Evolutionary conservation across 768 basidiomycete species (phyloP).

Genomic region (Mrakia frigida): DNA sequence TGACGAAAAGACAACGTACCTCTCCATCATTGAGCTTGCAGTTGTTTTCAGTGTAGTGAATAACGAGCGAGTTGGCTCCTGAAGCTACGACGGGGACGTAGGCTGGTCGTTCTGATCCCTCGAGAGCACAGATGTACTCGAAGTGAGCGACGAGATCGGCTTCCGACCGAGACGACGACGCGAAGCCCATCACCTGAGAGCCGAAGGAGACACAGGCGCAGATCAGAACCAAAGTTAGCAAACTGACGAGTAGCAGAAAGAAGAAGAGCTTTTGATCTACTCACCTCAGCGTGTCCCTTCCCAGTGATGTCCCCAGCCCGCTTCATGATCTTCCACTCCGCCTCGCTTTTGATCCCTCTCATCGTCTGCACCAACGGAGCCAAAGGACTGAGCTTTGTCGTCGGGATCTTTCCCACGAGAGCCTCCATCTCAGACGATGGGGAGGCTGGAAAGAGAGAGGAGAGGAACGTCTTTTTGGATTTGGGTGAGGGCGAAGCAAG

Average conservation of each 20-base stretch:
- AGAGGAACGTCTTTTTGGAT: constrained; percentile 32
- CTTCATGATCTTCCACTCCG: constrained; percentile 75
- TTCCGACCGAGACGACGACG: constrained; percentile 56
- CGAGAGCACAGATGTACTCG: constrained; percentile 74
- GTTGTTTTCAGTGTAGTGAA: constrained; percentile 93
- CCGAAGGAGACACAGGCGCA: not conserved
- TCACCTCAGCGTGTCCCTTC: constrained; percentile 74
- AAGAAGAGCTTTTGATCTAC: constrained; percentile 18
- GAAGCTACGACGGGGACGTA: constrained; percentile 98
- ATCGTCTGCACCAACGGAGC: constrained; percentile 65
- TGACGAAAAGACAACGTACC: constrained; percentile 42
- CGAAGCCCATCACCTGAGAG: constrained; percentile 74
- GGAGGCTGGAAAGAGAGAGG: constrained; percentile 39
- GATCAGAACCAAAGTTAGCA: not conserved
- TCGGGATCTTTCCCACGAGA: constrained; percentile 57
- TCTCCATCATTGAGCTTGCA: constrained; percentile 66
- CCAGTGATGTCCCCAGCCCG: constrained; percentile 81
- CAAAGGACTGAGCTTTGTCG: constrained; percentile 53
- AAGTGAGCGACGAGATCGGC: constrained; percentile 71
- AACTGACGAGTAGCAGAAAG: not conserved
- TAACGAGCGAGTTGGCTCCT: constrained; percentile 80
- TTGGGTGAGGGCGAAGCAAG: constrained; percentile 39
- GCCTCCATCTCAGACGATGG: constrained; percentile 48
- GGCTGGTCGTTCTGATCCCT: constrained; percentile 79
- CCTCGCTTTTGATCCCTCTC: constrained; percentile 69